Conservation (phyloP, 768 basidiomycete species). For the Polyporus arcularius region DNA sequence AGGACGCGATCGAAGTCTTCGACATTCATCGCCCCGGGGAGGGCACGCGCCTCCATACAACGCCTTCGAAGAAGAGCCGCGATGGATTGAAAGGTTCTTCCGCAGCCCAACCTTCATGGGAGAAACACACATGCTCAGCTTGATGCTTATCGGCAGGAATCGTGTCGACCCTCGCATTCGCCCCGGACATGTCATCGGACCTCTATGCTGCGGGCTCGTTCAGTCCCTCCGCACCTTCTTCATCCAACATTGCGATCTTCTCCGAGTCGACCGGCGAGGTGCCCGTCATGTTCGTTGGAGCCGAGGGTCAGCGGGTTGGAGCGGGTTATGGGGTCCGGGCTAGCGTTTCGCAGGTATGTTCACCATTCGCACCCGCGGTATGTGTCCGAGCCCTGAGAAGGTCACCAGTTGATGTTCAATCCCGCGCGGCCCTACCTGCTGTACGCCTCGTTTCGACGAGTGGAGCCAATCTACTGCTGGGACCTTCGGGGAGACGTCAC, state of each 20-base stretch:
- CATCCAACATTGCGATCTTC: conserved; percentile 66
- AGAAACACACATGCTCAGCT: neutral
- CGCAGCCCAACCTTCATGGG: neutral
- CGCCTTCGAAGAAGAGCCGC: conserved; percentile 73
- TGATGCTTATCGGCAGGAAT: conserved; percentile 58
- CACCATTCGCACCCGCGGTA: neutral
- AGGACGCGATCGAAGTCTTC: conserved; percentile 84
- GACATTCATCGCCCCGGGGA: conserved; percentile 74
- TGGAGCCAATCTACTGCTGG: conserved; percentile 68
- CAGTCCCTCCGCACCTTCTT: conserved; percentile 42
- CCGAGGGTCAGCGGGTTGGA: conserved; percentile 39
- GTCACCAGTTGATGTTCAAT: conserved; percentile 71
- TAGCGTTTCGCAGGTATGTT: conserved; percentile 56
- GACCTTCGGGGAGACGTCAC: conserved; percentile 67
- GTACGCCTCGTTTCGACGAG: conserved; percentile 77
- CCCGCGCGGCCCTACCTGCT: conserved; percentile 68
- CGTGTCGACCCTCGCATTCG: conserved; percentile 82
- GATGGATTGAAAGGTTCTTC: conserved; percentile 84
- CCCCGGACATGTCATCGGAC: conserved; percentile 52
- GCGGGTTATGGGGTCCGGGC: conserved; percentile 34
- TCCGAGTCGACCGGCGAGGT: conserved; percentile 55
- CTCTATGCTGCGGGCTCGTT: conserved; percentile 83
- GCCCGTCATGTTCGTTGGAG: conserved; percentile 65
- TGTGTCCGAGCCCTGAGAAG: neutral
- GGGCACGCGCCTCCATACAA: conserved; percentile 69